A percentile compares a stretch with the other conserved stretches of the same genome.
These are phyloP conservation scores for Blumeriella jaapii DNA, from an alignment of 2,329 filamentous ascomycete species.

Conservation along the genomic window DNA sequence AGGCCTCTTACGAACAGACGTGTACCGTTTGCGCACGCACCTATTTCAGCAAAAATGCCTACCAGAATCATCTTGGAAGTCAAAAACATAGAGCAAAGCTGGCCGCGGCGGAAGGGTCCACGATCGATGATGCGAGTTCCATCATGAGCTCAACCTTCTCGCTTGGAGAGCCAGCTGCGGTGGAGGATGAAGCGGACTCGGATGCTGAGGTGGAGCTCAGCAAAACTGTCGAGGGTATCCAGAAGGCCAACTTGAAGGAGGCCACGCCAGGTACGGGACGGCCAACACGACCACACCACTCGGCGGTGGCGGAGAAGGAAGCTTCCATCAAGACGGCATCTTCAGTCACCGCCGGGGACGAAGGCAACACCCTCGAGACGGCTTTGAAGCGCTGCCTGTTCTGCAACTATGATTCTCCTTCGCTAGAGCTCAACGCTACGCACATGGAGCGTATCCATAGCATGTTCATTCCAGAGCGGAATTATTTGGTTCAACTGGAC, in stretches of 20 bases:
- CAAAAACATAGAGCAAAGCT: conserved; percentile 74
- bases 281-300: conserved; percentile 19
- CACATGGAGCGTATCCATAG: conserved; percentile 93
- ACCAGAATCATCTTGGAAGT: conserved; percentile 81
- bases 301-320: conserved; percentile 14
- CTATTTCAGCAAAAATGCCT: conserved; percentile 95
- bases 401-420: conserved; percentile 78
- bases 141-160: conserved; percentile 88
- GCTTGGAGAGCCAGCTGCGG: conserved; percentile 57
- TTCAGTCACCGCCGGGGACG: conserved; percentile 25
- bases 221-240: conserved; percentile 65
- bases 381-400: conserved; percentile 58
- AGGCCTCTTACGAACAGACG: conserved; percentile 74
- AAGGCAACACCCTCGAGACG: conserved; percentile 32
- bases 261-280: conserved; percentile 12
- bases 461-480: conserved; percentile 88
- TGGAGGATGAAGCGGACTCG: conserved; percentile 43
- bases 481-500: conserved; percentile 71
- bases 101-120: conserved; percentile 33
- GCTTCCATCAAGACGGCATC: conserved; percentile 19
- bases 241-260: conserved; percentile 45
- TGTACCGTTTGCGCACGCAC: conserved; percentile 81
- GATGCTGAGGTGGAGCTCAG: conserved; percentile 66
- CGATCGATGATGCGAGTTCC: conserved; percentile 60
- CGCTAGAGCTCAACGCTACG: conserved; percentile 59